Base-by-base conservation (phyloP, 768 basidiomycete genomes). In the Neoboletus brunneissimus region DNA sequence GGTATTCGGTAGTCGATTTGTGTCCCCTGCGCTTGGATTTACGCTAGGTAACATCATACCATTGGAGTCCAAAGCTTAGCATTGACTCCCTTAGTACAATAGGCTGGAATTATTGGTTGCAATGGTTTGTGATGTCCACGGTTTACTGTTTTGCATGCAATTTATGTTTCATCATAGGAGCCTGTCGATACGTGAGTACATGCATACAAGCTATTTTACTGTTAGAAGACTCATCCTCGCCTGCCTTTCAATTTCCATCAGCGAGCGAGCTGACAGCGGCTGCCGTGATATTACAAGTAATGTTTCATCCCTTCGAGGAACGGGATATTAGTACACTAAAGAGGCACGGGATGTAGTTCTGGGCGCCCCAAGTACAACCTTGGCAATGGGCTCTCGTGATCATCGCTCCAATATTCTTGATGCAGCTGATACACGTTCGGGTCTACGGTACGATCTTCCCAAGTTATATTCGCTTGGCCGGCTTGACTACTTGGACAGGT, bases 101-200 rank as follows among this genome's bases (percentile, higher is more conserved):
- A 76, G 80, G 80, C 5, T 83, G 81, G 80, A 81, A 80, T 69
- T 83, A 85, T 60, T 83, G 80, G 75, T 70, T 84, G 15, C 82
- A 83, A 64, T 77, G 73, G 73, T 75, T 9, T 71, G 55, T 62
- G 23, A 8, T 25, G 29, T 32, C 16, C 16, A n/a, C 8, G 3
- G n/a, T 47, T 2, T 18, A 6, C 3, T 13, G 18, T 43, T 11
- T 43, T 43, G 11, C 15, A 29, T 38, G 18, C 22, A 3, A n/a
- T 48, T 56, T 45, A 54, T 25, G 32, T 37, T 20, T 29, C 13
- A 20, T 45, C 62, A n/a, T 53, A 76, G 75, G 76, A 70, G 69
- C 43, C 51, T 76, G 45, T 72, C 75, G 11, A 75, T 76, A 57
- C 73, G 76, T 77, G 61, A 59, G 75, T 58, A 13, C 25, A 32